A percentile compares a stretch with the other conserved stretches of the same genome.
phyloP scores from a whole-genome alignment of 352 stramenopile genomes.

The Phytophthora crassamura region DNA sequence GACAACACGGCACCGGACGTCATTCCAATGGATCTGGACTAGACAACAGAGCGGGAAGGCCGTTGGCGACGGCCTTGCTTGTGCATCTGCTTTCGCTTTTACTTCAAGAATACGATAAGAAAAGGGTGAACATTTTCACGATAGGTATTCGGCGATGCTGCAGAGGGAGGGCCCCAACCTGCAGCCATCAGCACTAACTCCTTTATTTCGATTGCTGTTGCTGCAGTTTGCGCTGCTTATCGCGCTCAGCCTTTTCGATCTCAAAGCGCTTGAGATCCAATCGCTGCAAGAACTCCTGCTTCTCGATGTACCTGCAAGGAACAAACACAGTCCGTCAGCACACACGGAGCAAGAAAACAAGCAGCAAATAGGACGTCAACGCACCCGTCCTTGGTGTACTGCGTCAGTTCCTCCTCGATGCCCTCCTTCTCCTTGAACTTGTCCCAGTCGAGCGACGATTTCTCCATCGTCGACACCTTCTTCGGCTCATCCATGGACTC shows the following conservation, averaged over 20 bases:
- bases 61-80: neutral
- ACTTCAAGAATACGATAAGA: conserved; percentile 22
- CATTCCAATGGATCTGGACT: conserved; percentile 82
- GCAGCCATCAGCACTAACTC: neutral
- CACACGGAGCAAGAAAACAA: no score
- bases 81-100: conserved; percentile 10
- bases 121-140: conserved; percentile 6
- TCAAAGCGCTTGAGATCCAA: conserved; percentile 91
- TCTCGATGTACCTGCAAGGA: conserved; percentile 88
- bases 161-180: no score
- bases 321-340: no score
- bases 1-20: conserved; percentile 69
- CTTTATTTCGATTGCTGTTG: conserved; percentile 44
- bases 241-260: conserved; percentile 88
- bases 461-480: conserved; percentile 95
- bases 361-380: conserved; percentile 16
- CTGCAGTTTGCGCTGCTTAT: conserved; percentile 71
- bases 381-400: conserved; percentile 93
- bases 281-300: conserved; percentile 95
- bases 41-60: conserved; percentile 21
- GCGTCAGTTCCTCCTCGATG: conserved; percentile 93
- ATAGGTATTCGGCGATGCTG: no score
- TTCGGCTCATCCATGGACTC: conserved; percentile 87
- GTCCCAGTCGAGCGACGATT: conserved; percentile 96
- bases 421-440: conserved; percentile 94